phyloP scores from a whole-genome alignment of 495 filamentous ascomycete species.

The Glonium stellatum region DNA sequence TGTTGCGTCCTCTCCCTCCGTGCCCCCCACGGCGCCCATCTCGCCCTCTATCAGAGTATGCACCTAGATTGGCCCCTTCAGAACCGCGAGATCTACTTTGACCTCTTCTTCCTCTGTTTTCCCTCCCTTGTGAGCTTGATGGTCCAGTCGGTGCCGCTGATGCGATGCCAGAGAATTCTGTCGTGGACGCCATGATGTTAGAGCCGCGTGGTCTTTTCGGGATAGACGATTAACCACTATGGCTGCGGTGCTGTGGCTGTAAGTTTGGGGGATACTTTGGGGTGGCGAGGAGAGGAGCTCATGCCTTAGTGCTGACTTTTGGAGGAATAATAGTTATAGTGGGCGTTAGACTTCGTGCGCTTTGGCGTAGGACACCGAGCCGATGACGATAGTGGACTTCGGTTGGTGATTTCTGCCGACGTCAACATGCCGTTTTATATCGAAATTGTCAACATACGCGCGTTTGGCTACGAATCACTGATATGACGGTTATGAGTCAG shows the following conservation, averaged over 20 bases:
- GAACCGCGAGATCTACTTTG: not conserved
- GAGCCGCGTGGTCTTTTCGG: not conserved
- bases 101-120: constrained; percentile 17
- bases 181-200: constrained; percentile 21
- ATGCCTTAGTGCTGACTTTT: not conserved
- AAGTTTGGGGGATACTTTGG: not conserved
- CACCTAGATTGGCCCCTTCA: not conserved
- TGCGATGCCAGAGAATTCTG: constrained; percentile 7
- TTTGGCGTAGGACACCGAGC: not conserved
- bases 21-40: constrained; percentile 19
- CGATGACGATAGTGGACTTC: not conserved
- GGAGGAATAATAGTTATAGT: not conserved
- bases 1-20: constrained; percentile 21
- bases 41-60: constrained; percentile 23
- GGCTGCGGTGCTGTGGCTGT: not conserved
- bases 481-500: not conserved
- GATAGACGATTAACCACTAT: too few relatives aligned
- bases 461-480: not conserved
- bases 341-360: not conserved
- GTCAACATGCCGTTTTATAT: not conserved
- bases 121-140: constrained; percentile 15
- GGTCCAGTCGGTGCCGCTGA: constrained; percentile 6
- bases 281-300: not conserved
- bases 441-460: not conserved
- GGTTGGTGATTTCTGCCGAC: not conserved